Conservation (phyloP, 768 basidiomycete genomes). For the Leccinum barrowsii region DNA sequence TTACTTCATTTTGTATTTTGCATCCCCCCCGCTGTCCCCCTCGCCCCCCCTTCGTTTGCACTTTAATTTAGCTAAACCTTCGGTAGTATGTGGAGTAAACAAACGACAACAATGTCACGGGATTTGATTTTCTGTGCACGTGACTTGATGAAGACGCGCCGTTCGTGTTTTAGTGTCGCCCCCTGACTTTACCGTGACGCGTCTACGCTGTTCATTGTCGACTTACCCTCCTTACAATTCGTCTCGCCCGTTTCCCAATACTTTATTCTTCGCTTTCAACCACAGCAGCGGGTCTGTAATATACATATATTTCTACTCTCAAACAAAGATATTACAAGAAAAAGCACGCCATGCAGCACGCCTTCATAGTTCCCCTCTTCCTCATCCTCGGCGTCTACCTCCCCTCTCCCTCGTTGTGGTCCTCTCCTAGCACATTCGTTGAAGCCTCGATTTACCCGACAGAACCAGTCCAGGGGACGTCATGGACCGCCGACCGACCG, state of each 20-base stretch:
- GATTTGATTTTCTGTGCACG: conserved; percentile 27
- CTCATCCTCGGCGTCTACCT: conserved; percentile 7
- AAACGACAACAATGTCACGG: conserved; percentile 1
- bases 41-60: conserved; percentile 3
- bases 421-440: neutral
- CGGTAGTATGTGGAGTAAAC: neutral
- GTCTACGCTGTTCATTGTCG: neutral
- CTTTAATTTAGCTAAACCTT: conserved; percentile 6
- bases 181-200: no score
- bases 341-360: conserved; percentile 10
- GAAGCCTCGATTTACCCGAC: conserved; percentile 48
- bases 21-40: neutral
- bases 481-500: conserved; percentile 42
- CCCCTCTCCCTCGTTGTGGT: neutral
- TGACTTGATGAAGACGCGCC: conserved; percentile 8
- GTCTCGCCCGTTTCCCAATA: neutral
- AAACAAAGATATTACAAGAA: neutral
- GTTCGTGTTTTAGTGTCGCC: neutral
- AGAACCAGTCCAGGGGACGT: conserved; percentile 43
- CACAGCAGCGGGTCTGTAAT: conserved; percentile 30
- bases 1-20: conserved; percentile 6
- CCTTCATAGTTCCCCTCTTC: neutral
- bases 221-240: neutral
- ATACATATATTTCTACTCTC: neutral
- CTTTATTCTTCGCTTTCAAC: conserved; percentile 2